A percentile compares a stretch with the other conserved stretches of the same genome.
Conservation (phyloP, 495 filamentous ascomycete genomes). For the Trichoderma asperelloides region DNA sequence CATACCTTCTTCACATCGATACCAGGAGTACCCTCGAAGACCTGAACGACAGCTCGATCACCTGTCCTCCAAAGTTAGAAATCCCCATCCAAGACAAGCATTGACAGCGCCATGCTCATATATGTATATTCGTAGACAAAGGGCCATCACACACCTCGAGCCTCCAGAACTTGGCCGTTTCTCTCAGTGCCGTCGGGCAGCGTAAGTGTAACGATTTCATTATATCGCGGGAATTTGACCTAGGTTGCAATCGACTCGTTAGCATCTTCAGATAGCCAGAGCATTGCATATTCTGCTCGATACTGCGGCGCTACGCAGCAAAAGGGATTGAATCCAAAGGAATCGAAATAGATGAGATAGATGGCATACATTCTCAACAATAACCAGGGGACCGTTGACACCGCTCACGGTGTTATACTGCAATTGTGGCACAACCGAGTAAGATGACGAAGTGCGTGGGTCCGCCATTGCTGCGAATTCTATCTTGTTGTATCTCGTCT, state of each 20-base stretch:
- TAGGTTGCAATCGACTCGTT: constrained; percentile 34
- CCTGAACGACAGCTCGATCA: constrained; percentile 87
- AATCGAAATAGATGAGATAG: neutral
- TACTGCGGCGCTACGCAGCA: neutral
- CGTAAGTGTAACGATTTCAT: constrained; percentile 95
- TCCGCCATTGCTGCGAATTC: constrained; percentile 50
- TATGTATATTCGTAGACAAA: neutral
- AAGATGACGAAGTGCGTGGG: constrained; percentile 65
- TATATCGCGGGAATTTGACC: constrained; percentile 96
- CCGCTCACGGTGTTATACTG: constrained; percentile 98
- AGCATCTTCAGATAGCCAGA: neutral
- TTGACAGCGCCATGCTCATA: neutral
- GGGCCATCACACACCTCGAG: constrained; percentile 59
- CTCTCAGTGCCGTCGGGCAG: constrained; percentile 91
- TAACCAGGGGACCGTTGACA: constrained; percentile 94
- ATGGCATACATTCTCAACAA: constrained; percentile 77
- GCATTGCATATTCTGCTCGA: neutral
- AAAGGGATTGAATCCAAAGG: neutral
- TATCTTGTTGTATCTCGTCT: neutral
- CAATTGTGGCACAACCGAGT: constrained; percentile 71
- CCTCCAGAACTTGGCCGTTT: constrained; percentile 93
- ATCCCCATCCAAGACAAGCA: neutral
- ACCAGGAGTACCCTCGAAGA: constrained; percentile 95
- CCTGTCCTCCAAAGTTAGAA: constrained; percentile 38
- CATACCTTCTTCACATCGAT: constrained; percentile 96